Conservation (phyloP, 305 asterid genomes). For the Solanum aculeatissimum region DNA sequence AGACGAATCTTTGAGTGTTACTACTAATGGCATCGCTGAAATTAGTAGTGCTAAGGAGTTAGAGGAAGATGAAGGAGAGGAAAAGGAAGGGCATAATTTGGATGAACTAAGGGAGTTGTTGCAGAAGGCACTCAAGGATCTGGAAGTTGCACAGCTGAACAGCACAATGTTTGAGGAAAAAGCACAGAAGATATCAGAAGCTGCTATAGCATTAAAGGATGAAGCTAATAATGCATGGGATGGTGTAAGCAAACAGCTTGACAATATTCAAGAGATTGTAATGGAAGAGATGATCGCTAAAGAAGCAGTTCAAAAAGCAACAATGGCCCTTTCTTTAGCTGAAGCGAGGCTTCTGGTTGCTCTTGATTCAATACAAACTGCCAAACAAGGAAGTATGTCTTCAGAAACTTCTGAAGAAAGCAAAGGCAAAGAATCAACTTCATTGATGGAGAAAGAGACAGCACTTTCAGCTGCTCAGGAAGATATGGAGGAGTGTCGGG, state of each 20-base stretch:
- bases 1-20: conserved; percentile 10
- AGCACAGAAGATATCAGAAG: conserved; percentile 89
- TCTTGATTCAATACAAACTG: conserved; percentile 30
- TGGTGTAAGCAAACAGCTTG: conserved; percentile 40
- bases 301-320: conserved; percentile 70
- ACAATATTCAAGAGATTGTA: conserved; percentile 41
- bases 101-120: conserved; percentile 67
- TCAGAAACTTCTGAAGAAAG: conserved; percentile 22
- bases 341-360: conserved; percentile 67
- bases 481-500: conserved; percentile 50
- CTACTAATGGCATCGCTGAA: conserved; percentile 17
- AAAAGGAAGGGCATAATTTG: conserved; percentile 38
- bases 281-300: conserved; percentile 62
- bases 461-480: conserved; percentile 49
- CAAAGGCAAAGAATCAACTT: conserved; percentile 28
- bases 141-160: conserved; percentile 68
- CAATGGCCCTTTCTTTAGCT: conserved; percentile 66
- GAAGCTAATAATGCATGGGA: conserved; percentile 66
- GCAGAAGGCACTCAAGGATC: conserved; percentile 69
- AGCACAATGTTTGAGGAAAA: conserved; percentile 80
- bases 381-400: conserved; percentile 31
- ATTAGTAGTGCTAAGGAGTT: conserved; percentile 26
- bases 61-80: conserved; percentile 25
- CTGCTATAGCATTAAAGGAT: conserved; percentile 88
- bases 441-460: conserved; percentile 29